phyloP scores from a whole-genome alignment of 441 rosid species.

The Breynia disticha region DNA sequence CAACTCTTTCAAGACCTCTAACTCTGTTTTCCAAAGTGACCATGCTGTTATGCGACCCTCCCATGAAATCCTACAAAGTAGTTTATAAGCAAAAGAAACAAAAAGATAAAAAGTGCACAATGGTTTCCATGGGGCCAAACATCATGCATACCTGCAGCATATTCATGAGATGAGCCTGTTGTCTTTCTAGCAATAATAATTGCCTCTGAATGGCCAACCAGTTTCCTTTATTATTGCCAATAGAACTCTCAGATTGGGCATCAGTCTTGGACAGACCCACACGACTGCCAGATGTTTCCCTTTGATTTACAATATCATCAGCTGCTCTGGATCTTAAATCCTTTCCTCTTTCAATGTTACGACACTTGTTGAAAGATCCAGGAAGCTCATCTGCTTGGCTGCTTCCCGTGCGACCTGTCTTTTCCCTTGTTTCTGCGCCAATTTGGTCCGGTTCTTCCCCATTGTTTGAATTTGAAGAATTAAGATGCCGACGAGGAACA shows the following conservation, averaged over 20 bases:
- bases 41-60: constrained; percentile 96
- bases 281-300: constrained; percentile 49
- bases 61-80: constrained; percentile 81
- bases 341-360: constrained; percentile 44
- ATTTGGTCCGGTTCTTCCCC: constrained; percentile 47
- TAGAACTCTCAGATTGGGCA: constrained; percentile 67
- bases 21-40: constrained; percentile 86
- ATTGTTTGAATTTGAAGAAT: constrained; percentile 45
- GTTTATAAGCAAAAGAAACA: constrained; percentile 11
- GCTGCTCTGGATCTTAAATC: constrained; percentile 46
- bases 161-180: constrained; percentile 85
- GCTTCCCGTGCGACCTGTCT: constrained; percentile 38
- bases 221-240: constrained; percentile 62
- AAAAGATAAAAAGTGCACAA: background rate
- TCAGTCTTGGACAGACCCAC: constrained; percentile 49
- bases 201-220: constrained; percentile 98
- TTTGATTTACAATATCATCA: constrained; percentile 43
- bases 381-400: constrained; percentile 37
- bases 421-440: constrained; percentile 40
- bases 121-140: constrained; percentile 7
- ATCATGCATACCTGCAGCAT: constrained; percentile 75
- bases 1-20: constrained; percentile 91
- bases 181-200: constrained; percentile 83
- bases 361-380: constrained; percentile 37
- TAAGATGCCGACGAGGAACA: constrained; percentile 66